phyloP scores from a whole-genome alignment of 768 basidiomycete species.

The Boletus vinaceobasis region DNA sequence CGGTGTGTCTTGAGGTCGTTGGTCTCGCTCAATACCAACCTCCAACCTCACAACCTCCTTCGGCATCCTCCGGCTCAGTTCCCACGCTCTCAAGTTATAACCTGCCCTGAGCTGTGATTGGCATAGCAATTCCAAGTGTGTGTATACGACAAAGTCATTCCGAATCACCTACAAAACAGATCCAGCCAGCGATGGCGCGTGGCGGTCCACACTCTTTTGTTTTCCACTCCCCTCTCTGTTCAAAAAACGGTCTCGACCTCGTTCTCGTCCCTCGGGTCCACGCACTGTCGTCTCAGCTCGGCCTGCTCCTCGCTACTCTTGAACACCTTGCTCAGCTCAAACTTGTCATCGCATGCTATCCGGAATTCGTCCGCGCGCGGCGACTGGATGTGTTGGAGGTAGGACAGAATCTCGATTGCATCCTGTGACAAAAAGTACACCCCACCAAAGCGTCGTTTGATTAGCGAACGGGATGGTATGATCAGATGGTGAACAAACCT shows the following conservation, averaged over 20 bases:
- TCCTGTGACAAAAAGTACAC: conserved; percentile 37
- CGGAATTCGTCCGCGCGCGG: conserved; percentile 60
- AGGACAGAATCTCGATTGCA: conserved; percentile 44
- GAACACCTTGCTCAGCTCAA: conserved; percentile 66
- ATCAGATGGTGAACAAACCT: conserved; percentile 33
- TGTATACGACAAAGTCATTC: background rate
- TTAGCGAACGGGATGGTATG: background rate
- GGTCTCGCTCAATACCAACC: conserved; percentile 6
- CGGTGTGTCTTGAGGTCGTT: conserved; percentile 22
- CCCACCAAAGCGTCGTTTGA: background rate
- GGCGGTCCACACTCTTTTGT: background rate
- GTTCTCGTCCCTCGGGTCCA: conserved; percentile 19
- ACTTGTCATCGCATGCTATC: conserved; percentile 47
- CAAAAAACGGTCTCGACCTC: conserved; percentile 25
- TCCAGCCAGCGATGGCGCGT: background rate
- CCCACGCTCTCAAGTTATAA: conserved; percentile 14
- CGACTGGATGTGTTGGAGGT: conserved; percentile 51
- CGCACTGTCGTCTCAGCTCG: conserved; percentile 31
- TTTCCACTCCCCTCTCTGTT: background rate
- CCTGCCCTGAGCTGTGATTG: conserved; percentile 27
- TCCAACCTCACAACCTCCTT: background rate
- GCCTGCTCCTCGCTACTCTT: conserved; percentile 51
- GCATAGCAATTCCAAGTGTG: background rate
- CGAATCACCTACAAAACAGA: background rate
- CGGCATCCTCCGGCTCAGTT: conserved; percentile 22